Conservation (phyloP, 768 basidiomycete species). For the Leccinum sublutescens region DNA sequence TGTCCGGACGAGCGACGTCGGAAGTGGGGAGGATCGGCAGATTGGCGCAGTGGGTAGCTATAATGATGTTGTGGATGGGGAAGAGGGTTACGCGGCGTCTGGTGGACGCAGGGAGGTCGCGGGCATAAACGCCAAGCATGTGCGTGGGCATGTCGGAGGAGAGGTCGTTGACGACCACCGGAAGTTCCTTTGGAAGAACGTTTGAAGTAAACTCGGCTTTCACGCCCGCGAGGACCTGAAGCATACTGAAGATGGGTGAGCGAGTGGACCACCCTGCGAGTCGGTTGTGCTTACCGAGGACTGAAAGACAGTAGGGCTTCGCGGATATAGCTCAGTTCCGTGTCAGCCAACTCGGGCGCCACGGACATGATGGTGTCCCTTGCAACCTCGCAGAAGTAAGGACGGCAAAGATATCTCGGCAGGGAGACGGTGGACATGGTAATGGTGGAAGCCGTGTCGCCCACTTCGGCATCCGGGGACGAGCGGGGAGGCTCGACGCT, state of each 20-base stretch:
- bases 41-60: constrained; percentile 32
- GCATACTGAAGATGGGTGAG: constrained; percentile 29
- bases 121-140: constrained; percentile 32
- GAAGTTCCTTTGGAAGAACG: constrained; percentile 30
- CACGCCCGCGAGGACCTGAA: constrained; percentile 30
- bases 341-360: constrained; percentile 29
- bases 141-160: constrained; percentile 33
- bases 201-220: constrained; percentile 19
- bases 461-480: constrained; percentile 3
- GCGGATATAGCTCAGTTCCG: constrained; percentile 25
- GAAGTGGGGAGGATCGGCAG: constrained; percentile 24
- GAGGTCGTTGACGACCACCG: constrained; percentile 27
- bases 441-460: constrained; percentile 6
- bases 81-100: constrained; percentile 35
- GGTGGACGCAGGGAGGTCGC: constrained; percentile 17
- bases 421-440: constrained; percentile 14
- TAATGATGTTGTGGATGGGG: constrained; percentile 38
- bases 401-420: constrained; percentile 27
- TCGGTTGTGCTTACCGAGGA: constrained; percentile 19
- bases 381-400: constrained; percentile 13
- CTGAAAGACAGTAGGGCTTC: constrained; percentile 29
- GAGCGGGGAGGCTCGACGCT: constrained; percentile 30
- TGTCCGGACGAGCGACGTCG: constrained; percentile 9
- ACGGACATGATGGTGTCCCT: constrained; percentile 15
- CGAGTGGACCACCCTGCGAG: not conserved